A percentile compares a stretch with the other conserved stretches of the same genome.
These are phyloP conservation scores for Pseudogymnoascus sp. DNA, from an alignment of 2,329 filamentous ascomycete genomes.

Conservation along the genomic window DNA sequence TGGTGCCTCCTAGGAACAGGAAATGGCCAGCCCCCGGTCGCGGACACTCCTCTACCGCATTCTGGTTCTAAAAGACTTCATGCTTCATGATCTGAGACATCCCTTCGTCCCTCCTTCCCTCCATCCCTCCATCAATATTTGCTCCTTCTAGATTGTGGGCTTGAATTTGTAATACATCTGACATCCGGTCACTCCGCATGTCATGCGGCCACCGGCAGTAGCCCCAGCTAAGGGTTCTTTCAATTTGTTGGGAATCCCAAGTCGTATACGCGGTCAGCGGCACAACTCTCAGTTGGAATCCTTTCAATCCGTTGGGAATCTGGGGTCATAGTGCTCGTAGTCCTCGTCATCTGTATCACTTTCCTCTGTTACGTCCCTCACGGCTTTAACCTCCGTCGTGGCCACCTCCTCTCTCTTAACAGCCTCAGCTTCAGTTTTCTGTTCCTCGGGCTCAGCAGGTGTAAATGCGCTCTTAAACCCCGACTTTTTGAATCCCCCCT, in stretches of 20 bases:
- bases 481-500: slow-evolving; percentile 69
- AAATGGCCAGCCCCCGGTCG: neutral
- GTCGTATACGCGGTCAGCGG: neutral
- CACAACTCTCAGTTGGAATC: neutral
- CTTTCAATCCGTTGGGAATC: slow-evolving; percentile 49
- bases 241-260: neutral
- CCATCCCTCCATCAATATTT: neutral
- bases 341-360: slow-evolving; percentile 63
- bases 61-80: neutral
- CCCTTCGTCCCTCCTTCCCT: neutral
- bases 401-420: slow-evolving; percentile 22
- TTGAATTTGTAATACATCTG: neutral
- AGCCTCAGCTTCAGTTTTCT: slow-evolving; percentile 25
- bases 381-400: slow-evolving; percentile 22
- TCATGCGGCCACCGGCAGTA: neutral
- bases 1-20: neutral
- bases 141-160: neutral
- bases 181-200: neutral
- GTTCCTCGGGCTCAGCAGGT: slow-evolving; percentile 37
- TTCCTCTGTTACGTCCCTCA: slow-evolving; percentile 31
- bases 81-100: neutral
- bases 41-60: neutral
- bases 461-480: slow-evolving; percentile 74
- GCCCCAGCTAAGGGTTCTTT: neutral
- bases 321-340: slow-evolving; percentile 59